Conservation (phyloP, 2,329 filamentous ascomycete genomes). For the Penicillium occitanis region DNA sequence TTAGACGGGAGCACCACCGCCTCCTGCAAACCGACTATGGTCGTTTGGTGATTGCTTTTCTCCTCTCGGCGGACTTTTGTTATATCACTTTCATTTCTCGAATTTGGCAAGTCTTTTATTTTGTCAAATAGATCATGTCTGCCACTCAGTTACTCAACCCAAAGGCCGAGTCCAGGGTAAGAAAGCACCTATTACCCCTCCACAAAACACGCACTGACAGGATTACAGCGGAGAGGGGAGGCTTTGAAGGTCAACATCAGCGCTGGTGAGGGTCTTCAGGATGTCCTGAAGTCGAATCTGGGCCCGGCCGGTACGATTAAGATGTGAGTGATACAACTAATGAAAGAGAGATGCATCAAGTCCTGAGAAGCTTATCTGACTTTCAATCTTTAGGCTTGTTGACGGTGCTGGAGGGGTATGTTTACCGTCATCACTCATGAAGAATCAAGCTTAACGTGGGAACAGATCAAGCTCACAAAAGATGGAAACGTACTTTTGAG, state of each 20-base stretch:
- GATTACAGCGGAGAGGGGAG: slow-evolving; percentile 82
- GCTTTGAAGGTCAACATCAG: slow-evolving; percentile 95
- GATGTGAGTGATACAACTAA: slow-evolving; percentile 64
- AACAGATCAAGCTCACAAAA: slow-evolving; percentile 95
- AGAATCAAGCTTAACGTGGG: slow-evolving; percentile 25
- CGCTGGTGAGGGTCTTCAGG: slow-evolving; percentile 85
- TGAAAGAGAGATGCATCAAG: not conserved
- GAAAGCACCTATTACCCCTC: slow-evolving; percentile 40
- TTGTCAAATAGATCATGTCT: slow-evolving; percentile 65
- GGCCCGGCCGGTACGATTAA: slow-evolving; percentile 93
- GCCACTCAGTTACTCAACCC: slow-evolving; percentile 97
- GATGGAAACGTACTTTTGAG: slow-evolving; percentile 84
- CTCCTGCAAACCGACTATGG: slow-evolving; percentile 28
- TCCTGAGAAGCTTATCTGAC: slow-evolving; percentile 27
- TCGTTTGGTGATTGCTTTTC: slow-evolving; percentile 12
- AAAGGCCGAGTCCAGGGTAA: slow-evolving; percentile 94
- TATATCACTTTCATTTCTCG: not conserved
- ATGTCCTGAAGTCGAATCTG: slow-evolving; percentile 95
- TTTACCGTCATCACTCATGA: slow-evolving; percentile 16
- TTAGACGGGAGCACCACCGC: slow-evolving; percentile 31
- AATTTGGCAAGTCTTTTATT: not conserved
- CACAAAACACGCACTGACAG: slow-evolving; percentile 45
- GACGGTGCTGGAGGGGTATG: slow-evolving; percentile 61
- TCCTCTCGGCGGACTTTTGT: slow-evolving; percentile 13
- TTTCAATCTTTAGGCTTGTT: slow-evolving; percentile 52